A percentile compares a stretch with the other conserved stretches of the same genome.
These are phyloP conservation scores for Tagetes erecta DNA, from an alignment of 129 eudicot species.

Conservation along the genomic window DNA sequence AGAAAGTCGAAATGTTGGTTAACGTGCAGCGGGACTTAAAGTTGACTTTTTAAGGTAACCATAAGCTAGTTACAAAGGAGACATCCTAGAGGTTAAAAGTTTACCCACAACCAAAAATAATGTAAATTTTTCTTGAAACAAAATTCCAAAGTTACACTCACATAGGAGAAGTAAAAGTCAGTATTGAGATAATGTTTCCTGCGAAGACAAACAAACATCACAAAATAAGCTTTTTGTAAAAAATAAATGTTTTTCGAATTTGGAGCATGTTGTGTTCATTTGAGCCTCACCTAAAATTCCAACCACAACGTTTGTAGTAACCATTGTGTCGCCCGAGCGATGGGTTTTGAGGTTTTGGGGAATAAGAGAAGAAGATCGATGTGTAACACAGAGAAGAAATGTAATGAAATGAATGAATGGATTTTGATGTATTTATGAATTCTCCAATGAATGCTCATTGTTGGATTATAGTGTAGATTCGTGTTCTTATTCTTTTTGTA, in stretches of 20 bases:
- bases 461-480: conserved; percentile 41
- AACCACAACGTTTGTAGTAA: conserved; percentile 27
- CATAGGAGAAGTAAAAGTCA: conserved; percentile 40
- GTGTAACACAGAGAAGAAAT: conserved; percentile 18
- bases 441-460: conserved; percentile 21
- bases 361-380: neutral
- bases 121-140: no score
- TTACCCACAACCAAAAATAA: no score
- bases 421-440: conserved; percentile 28
- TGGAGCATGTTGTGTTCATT: neutral
- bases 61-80: conserved; percentile 27
- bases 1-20: neutral
- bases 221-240: neutral
- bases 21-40: no score
- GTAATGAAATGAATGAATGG: conserved; percentile 23
- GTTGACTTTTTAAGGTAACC: no score
- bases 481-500: conserved; percentile 11
- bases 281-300: conserved; percentile 33
- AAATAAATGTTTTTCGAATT: neutral
- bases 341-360: neutral
- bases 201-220: conserved; percentile 17
- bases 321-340: conserved; percentile 24
- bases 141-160: conserved; percentile 16
- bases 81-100: neutral
- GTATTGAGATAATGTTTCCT: conserved; percentile 37